Evolutionary conservation across 805 yeast genomes (phyloP).

Genomic region (Saturnispora serradocipensis): DNA sequence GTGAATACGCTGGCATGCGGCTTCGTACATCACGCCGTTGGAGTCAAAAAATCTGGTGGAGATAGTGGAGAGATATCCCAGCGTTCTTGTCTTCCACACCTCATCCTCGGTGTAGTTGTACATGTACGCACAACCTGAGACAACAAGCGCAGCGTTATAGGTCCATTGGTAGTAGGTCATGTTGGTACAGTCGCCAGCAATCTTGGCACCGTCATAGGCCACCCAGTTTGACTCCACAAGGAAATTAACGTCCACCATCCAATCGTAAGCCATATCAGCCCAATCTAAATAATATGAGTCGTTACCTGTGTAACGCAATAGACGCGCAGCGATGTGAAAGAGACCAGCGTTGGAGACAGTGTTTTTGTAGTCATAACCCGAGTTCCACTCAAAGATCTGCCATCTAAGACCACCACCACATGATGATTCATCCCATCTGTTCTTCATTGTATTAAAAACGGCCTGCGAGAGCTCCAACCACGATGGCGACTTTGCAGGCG

Average conservation of each 20-base stretch:
- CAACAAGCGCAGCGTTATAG: slow-evolving; percentile 72
- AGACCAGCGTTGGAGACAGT: slow-evolving; percentile 85
- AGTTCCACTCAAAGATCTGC: slow-evolving; percentile 93
- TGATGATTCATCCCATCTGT: slow-evolving; percentile 66
- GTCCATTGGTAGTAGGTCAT: slow-evolving; percentile 67
- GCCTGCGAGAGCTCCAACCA: slow-evolving; percentile 88
- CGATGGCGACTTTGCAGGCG: slow-evolving; percentile 48
- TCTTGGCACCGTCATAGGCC: slow-evolving; percentile 62
- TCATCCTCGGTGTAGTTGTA: slow-evolving; percentile 62
- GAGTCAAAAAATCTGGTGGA: slow-evolving; percentile 42
- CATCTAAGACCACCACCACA: slow-evolving; percentile 92
- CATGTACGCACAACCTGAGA: slow-evolving; percentile 74
- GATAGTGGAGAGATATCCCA: slow-evolving; percentile 45
- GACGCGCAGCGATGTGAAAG: slow-evolving; percentile 78
- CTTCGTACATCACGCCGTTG: slow-evolving; percentile 58
- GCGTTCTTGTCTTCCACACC: slow-evolving; percentile 58
- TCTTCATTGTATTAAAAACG: slow-evolving; percentile 81
- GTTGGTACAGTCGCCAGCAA: slow-evolving; percentile 50
- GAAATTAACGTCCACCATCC: slow-evolving; percentile 55
- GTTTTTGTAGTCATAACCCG: slow-evolving; percentile 90
- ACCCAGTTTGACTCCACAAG: slow-evolving; percentile 36
- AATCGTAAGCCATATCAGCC: slow-evolving; percentile 69
- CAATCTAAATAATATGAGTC: slow-evolving; percentile 56
- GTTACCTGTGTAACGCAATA: slow-evolving; percentile 76
- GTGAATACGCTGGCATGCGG: slow-evolving; percentile 62